phyloP scores from a whole-genome alignment of 371 early-diverging fungal species.

The Rhizopus microsporus region DNA sequence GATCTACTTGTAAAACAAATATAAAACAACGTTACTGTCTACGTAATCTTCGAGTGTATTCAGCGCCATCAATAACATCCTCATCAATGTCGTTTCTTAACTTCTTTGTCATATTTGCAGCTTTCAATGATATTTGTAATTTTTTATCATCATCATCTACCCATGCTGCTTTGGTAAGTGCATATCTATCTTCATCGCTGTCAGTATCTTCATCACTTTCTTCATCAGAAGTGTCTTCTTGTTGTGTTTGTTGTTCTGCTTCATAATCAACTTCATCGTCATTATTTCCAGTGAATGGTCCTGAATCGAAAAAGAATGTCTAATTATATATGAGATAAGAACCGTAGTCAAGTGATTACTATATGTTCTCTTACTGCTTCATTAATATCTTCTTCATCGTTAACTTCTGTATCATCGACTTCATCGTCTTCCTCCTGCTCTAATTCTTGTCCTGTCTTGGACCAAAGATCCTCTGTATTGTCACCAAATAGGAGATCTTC shows the following conservation, averaged over 20 bases:
- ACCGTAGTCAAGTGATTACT: neutral
- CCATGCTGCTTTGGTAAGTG: slow-evolving; percentile 63
- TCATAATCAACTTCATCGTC: slow-evolving; percentile 29
- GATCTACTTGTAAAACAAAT: neutral
- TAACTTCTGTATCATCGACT: slow-evolving; percentile 14
- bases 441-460: slow-evolving; percentile 36
- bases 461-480: slow-evolving; percentile 36
- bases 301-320: slow-evolving; percentile 49
- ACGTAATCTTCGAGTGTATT: slow-evolving; percentile 83
- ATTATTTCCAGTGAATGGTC: slow-evolving; percentile 31
- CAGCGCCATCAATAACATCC: slow-evolving; percentile 68
- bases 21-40: slow-evolving; percentile 60
- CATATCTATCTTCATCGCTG: slow-evolving; percentile 16
- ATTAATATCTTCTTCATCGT: slow-evolving; percentile 18
- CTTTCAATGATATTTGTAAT: slow-evolving; percentile 66
- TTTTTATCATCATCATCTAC: slow-evolving; percentile 74
- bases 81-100: slow-evolving; percentile 77
- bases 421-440: slow-evolving; percentile 9
- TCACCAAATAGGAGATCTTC: slow-evolving; percentile 72
- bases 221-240: slow-evolving; percentile 27
- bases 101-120: slow-evolving; percentile 70
- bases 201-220: slow-evolving; percentile 16
- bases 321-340: slow-evolving; percentile 3
- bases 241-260: slow-evolving; percentile 23
- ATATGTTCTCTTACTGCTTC: slow-evolving; percentile 29